phyloP scores from a whole-genome alignment of 768 basidiomycete genomes.

The Asterophora lycoperdoides region DNA sequence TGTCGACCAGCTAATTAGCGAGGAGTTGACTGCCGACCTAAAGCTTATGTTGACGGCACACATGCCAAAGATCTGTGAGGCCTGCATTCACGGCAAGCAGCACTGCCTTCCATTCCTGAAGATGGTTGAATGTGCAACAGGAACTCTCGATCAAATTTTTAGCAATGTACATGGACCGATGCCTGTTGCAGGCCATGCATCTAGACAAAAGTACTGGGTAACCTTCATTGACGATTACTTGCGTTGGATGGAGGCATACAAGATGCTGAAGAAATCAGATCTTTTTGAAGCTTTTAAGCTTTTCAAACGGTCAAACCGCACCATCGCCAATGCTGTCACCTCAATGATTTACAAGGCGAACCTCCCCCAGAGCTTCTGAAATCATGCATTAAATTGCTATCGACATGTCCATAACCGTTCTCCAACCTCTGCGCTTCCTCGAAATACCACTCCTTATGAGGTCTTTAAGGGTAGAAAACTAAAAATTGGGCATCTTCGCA shows the following conservation, averaged over 20 bases:
- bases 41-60: neutral
- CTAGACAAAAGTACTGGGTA: conserved; percentile 1
- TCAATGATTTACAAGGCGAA: too few relatives aligned
- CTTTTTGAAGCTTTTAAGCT: conserved; percentile 24
- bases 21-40: neutral
- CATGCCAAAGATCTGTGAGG: conserved; percentile 1
- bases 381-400: too few relatives aligned
- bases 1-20: too few relatives aligned
- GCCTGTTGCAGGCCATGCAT: neutral
- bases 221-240: conserved; percentile 3
- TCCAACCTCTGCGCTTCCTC: conserved; percentile 4
- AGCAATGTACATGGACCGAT: too few relatives aligned
- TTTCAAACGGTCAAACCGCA: conserved; percentile 31
- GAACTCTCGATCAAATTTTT: too few relatives aligned
- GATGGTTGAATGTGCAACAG: neutral
- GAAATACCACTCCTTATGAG: neutral
- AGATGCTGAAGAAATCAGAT: conserved; percentile 14
- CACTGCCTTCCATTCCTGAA: neutral
- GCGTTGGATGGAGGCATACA: conserved; percentile 2
- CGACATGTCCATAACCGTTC: conserved; percentile 4
- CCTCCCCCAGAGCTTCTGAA: conserved; percentile 37
- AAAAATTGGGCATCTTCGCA: conserved; percentile 25
- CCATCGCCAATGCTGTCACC: too few relatives aligned
- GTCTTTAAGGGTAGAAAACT: too few relatives aligned
- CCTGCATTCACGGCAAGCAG: too few relatives aligned